Percentiles rank a stretch among this genome's conserved stretches.
Evolutionary conservation across 2,329 filamentous ascomycete species (phyloP).

Genomic region (Fusarium brevicatenulatum): DNA sequence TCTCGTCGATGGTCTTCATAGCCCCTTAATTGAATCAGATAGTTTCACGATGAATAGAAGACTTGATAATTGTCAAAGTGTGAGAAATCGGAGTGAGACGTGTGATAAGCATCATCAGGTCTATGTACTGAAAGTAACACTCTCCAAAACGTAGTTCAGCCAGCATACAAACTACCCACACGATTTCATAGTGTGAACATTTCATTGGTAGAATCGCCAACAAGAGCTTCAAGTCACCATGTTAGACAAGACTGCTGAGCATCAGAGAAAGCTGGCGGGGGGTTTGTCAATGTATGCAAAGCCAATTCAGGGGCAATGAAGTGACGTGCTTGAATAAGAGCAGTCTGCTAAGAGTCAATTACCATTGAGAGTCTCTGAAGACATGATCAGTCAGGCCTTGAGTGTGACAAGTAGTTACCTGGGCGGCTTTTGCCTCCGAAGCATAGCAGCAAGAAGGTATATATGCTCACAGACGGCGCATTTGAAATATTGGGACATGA

Average conservation of each 20-base stretch:
- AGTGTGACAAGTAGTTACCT: not conserved
- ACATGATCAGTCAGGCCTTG: not conserved
- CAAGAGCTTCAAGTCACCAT: accelerated
- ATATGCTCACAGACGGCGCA: accelerated
- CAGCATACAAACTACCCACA: not conserved
- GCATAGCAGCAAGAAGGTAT: not conserved
- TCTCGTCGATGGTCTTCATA: accelerated
- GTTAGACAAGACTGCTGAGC: accelerated
- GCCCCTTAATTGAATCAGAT: not conserved
- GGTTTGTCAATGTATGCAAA: accelerated
- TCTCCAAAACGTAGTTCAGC: not conserved
- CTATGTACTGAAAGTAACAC: not conserved
- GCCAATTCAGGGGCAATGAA: accelerated
- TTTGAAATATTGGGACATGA: accelerated
- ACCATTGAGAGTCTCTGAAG: accelerated
- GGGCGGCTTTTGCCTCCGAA: not conserved
- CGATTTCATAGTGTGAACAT: accelerated
- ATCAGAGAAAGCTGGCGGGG: not conserved
- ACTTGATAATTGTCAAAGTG: accelerated
- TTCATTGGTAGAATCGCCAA: accelerated
- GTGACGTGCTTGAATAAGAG: not conserved
- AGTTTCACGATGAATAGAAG: accelerated
- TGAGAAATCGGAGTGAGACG: accelerated
- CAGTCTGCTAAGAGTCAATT: accelerated
- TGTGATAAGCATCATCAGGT: accelerated